These are phyloP conservation scores for Diddensiella transvaalensis DNA, from an alignment of 805 yeast genomes.

Conservation along the genomic window DNA sequence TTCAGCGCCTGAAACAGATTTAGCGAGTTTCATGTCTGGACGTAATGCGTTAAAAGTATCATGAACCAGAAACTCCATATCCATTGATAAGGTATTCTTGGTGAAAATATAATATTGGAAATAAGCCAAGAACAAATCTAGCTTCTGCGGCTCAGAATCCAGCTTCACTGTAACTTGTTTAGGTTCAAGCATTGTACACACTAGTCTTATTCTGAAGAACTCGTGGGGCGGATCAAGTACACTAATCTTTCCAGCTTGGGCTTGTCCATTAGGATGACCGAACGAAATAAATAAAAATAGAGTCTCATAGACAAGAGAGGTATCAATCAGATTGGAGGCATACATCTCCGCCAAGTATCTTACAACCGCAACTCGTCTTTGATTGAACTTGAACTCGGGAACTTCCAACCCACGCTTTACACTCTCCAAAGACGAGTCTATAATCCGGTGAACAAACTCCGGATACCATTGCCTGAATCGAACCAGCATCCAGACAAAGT, in stretches of 20 bases:
- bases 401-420: conserved; percentile 62
- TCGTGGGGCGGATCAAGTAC: conserved; percentile 62
- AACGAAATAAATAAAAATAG: conserved; percentile 54
- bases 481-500: conserved; percentile 48
- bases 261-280: conserved; percentile 63
- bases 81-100: conserved; percentile 62
- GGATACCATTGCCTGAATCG: conserved; percentile 36
- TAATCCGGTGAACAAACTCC: conserved; percentile 41
- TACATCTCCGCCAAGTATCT: conserved; percentile 57
- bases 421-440: conserved; percentile 66
- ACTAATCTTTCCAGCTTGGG: conserved; percentile 41
- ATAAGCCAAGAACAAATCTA: conserved; percentile 47
- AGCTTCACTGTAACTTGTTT: conserved; percentile 6
- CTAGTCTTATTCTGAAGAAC: conserved; percentile 66
- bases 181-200: conserved; percentile 42
- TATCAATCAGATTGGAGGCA: conserved; percentile 45
- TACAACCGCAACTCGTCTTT: conserved; percentile 59
- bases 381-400: conserved; percentile 55
- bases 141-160: conserved; percentile 5
- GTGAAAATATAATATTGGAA: conserved; percentile 70
- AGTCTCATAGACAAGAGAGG: conserved; percentile 47
- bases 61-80: conserved; percentile 50
- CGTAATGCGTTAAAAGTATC: conserved; percentile 39
- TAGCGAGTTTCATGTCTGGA: conserved; percentile 37
- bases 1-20: conserved; percentile 43